Conservation (phyloP, 2,329 filamentous ascomycete genomes). For the Boeremia lycopersici region DNA sequence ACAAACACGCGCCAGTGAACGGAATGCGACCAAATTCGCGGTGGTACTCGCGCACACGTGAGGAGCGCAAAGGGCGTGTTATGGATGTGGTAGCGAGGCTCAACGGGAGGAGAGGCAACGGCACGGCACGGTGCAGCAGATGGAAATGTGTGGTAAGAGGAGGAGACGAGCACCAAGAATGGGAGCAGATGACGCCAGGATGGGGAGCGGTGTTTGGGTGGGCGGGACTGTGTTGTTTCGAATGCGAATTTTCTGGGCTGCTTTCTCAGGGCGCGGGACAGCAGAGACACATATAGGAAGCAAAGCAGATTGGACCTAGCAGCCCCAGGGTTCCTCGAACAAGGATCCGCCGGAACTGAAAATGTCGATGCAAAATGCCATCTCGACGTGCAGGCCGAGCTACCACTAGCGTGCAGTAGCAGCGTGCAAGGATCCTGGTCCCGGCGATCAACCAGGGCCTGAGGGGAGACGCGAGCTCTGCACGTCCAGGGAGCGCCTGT, state of each 20-base stretch:
- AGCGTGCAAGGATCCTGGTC: slow-evolving; percentile 12
- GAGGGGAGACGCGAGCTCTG: slow-evolving; percentile 15
- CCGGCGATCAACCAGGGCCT: slow-evolving; percentile 19
- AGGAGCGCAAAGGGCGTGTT: slow-evolving; percentile 16
- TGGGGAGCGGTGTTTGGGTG: not conserved
- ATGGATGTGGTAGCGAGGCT: not conserved
- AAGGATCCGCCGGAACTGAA: slow-evolving; percentile 19
- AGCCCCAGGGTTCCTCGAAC: slow-evolving; percentile 9
- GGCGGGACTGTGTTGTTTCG: slow-evolving; percentile 1
- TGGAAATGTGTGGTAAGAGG: not conserved
- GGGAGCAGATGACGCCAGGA: not conserved
- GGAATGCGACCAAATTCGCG: slow-evolving; percentile 34
- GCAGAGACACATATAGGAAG: slow-evolving; percentile 17
- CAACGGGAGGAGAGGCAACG: not conserved
- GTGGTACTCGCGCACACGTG: slow-evolving; percentile 28
- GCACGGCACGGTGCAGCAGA: not conserved
- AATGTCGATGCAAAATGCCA: slow-evolving; percentile 22
- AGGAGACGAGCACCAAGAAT: not conserved
- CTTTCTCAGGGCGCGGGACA: slow-evolving; percentile 8
- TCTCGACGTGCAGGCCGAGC: slow-evolving; percentile 19
- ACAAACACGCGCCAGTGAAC: slow-evolving; percentile 38
- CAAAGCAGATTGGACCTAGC: slow-evolving; percentile 18
- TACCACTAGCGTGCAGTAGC: slow-evolving; percentile 13
- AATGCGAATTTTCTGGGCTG: slow-evolving; percentile 14
- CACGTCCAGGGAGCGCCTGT: slow-evolving; percentile 14